A percentile compares a stretch with the other conserved stretches of the same genome.
phyloP scores from a whole-genome alignment of 2,329 filamentous ascomycete genomes.

The Arthroderma sp. region DNA sequence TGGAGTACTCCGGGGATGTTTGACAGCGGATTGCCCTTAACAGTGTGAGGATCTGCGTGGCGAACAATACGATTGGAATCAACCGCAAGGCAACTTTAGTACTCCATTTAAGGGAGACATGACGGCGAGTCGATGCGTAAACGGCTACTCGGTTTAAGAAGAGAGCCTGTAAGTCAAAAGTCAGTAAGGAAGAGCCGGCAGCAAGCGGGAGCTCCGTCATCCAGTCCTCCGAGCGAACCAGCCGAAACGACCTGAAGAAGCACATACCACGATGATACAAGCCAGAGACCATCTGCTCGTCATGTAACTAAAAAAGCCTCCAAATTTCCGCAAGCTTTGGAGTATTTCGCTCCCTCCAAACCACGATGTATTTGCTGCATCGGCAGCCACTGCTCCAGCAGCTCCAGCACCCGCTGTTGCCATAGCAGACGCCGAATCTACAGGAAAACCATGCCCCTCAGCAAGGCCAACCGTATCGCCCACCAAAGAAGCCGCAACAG shows the following conservation, averaged over 20 bases:
- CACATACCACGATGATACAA: slow-evolving; percentile 60
- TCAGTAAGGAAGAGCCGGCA: background rate
- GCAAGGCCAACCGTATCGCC: slow-evolving; percentile 3
- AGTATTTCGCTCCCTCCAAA: slow-evolving; percentile 32
- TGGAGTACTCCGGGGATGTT: slow-evolving; percentile 59
- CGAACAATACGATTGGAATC: slow-evolving; percentile 56
- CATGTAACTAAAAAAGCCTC: slow-evolving; percentile 78
- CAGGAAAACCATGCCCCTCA: slow-evolving; percentile 1
- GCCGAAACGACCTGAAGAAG: background rate
- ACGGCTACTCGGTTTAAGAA: slow-evolving; percentile 85
- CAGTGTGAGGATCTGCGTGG: slow-evolving; percentile 53
- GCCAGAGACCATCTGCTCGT: slow-evolving; percentile 86
- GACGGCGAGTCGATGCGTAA: slow-evolving; percentile 75
- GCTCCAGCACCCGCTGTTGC: slow-evolving; percentile 10
- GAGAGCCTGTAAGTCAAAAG: slow-evolving; percentile 45
- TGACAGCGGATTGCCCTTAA: slow-evolving; percentile 86
- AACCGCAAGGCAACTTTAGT: slow-evolving; percentile 57
- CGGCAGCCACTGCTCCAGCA: slow-evolving; percentile 24
- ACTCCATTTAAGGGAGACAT: slow-evolving; percentile 62
- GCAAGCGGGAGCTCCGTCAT: background rate
- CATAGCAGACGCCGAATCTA: background rate
- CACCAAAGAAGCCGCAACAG: slow-evolving; percentile 3
- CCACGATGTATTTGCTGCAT: slow-evolving; percentile 18
- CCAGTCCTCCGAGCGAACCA: background rate
- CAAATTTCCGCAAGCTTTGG: slow-evolving; percentile 52